phyloP scores from a whole-genome alignment of 208 protist genomes.

The Leishmania braziliensis region DNA sequence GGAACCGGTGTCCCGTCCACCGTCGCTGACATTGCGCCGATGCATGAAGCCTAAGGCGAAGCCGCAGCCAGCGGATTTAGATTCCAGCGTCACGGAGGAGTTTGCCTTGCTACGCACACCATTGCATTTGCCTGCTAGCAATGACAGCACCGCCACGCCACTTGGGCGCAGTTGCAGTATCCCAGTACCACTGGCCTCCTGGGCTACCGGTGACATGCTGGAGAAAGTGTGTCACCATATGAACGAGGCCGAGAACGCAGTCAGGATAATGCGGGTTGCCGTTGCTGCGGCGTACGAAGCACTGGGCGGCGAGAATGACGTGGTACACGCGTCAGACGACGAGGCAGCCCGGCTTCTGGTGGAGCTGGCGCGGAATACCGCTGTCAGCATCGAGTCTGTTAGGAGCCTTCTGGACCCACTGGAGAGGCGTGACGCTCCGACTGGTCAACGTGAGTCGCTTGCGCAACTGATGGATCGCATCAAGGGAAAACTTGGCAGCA shows the following conservation, averaged over 20 bases:
- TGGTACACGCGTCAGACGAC: slow-evolving; percentile 13
- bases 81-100: neutral
- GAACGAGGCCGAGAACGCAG: slow-evolving; percentile 26
- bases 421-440: neutral
- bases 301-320: slow-evolving; percentile 36
- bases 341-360: slow-evolving; percentile 16
- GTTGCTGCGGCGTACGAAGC: slow-evolving; percentile 34
- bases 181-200: neutral
- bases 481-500: slow-evolving; percentile 5
- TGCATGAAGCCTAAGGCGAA: neutral
- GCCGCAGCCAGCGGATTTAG: neutral
- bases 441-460: slow-evolving; percentile 12
- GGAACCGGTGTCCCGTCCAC: neutral
- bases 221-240: slow-evolving; percentile 33
- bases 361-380: slow-evolving; percentile 22
- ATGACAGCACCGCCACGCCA: neutral
- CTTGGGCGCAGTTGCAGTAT: neutral
- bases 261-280: slow-evolving; percentile 36
- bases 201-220: slow-evolving; percentile 12
- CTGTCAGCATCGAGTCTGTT: slow-evolving; percentile 10
- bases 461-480: slow-evolving; percentile 11
- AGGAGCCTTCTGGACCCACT: slow-evolving; percentile 20
- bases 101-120: slow-evolving; percentile 4
- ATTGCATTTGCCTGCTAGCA: neutral
- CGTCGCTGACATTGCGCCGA: neutral